Conservation (phyloP, 768 basidiomycete genomes). For the Auricularia heimuer region DNA sequence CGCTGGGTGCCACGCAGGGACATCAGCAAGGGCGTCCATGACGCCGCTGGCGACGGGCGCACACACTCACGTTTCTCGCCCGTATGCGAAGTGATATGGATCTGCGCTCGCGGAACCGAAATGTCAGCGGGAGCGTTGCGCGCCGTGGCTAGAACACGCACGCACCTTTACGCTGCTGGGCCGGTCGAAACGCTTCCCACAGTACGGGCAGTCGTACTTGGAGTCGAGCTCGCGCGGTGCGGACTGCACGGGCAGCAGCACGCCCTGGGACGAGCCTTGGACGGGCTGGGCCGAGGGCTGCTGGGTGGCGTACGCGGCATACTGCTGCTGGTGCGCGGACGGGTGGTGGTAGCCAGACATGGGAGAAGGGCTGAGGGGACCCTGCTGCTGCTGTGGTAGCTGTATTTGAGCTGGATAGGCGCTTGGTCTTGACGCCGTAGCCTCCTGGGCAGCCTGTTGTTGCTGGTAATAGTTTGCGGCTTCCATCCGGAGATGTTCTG, state of each 20-base stretch:
- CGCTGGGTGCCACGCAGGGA: constrained; percentile 29
- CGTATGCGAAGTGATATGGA: constrained; percentile 60
- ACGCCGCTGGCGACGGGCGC: not conserved
- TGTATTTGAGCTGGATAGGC: not conserved
- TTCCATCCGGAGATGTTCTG: constrained; percentile 1
- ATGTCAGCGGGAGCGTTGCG: not conserved
- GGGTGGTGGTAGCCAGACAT: not conserved
- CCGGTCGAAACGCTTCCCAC: constrained; percentile 56
- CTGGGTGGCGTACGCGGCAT: constrained; percentile 1
- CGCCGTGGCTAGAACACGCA: not conserved
- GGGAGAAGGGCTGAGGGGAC: not conserved
- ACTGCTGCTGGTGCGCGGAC: not conserved
- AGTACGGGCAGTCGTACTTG: constrained; percentile 31
- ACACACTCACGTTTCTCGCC: constrained; percentile 50
- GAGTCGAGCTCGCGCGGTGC: not conserved
- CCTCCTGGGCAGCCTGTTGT: not conserved
- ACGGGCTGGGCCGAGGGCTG: not conserved
- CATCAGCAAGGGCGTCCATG: constrained; percentile 3
- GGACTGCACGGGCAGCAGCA: not conserved
- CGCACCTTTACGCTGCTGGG: constrained; percentile 46
- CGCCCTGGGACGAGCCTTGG: not conserved
- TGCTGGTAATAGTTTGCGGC: constrained; percentile 1
- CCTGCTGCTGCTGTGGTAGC: not conserved
- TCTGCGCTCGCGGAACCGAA: constrained; percentile 14
- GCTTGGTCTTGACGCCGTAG: not conserved